phyloP scores from a whole-genome alignment of 192 early-diverging fungal genomes.

The Gryganskiella cystojenkinii region DNA sequence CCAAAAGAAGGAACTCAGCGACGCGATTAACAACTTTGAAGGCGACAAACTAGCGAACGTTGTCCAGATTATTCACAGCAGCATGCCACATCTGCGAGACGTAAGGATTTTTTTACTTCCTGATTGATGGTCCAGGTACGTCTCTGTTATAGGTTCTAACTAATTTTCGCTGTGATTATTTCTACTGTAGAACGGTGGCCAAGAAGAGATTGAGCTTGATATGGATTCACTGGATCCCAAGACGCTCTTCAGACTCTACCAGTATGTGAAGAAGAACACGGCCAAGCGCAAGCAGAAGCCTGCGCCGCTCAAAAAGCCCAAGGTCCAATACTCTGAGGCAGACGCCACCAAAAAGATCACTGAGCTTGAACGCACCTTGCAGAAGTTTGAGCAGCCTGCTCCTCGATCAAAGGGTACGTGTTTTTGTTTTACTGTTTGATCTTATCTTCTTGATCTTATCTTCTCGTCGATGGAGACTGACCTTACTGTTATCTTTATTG shows the following conservation, averaged over 20 bases:
- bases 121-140: background rate
- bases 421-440: background rate
- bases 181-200: constrained; percentile 56
- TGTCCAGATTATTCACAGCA: constrained; percentile 78
- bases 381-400: constrained; percentile 58
- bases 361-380: constrained; percentile 59
- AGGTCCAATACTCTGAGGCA: constrained; percentile 59
- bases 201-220: constrained; percentile 95
- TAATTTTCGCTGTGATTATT: too few species aligned
- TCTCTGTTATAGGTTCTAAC: constrained; percentile 8
- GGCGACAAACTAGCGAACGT: constrained; percentile 77
- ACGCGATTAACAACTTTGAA: constrained; percentile 72
- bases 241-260: constrained; percentile 86
- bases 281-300: constrained; percentile 61
- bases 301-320: constrained; percentile 60
- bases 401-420: constrained; percentile 54
- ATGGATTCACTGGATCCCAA: constrained; percentile 88
- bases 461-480: background rate
- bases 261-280: constrained; percentile 79
- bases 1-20: constrained; percentile 89
- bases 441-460: constrained; percentile 45
- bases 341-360: constrained; percentile 63
- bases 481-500: background rate
- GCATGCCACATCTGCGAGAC: constrained; percentile 63
- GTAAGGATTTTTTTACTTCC: background rate